A percentile compares a stretch with the other conserved stretches of the same genome.
phyloP scores from a whole-genome alignment of 208 protist species.

The Naegleria fowleri region DNA sequence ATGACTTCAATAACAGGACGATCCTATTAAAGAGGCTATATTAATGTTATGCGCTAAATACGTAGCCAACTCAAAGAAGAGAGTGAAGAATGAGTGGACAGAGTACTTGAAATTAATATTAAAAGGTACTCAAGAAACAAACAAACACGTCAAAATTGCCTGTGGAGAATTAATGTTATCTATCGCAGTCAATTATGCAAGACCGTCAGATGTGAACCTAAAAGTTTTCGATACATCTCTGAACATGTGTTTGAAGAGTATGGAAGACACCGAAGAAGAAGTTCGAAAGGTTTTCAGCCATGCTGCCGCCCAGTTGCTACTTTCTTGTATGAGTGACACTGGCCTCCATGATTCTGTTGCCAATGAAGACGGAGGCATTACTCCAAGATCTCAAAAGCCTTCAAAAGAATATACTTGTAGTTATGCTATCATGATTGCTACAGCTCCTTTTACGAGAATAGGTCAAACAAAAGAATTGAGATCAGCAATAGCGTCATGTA shows the following conservation, averaged over 20 bases:
- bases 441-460: background rate
- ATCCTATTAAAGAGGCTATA: background rate
- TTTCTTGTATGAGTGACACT: background rate
- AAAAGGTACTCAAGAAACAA: background rate
- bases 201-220: background rate
- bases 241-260: background rate
- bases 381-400: too few species aligned
- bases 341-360: background rate
- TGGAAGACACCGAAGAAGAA: background rate
- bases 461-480: background rate
- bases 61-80: background rate
- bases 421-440: slow-evolving; percentile 1
- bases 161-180: background rate
- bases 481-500: background rate
- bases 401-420: background rate
- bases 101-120: background rate
- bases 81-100: background rate
- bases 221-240: slow-evolving; percentile 4
- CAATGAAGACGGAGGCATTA: background rate
- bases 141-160: background rate
- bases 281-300: background rate
- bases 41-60: background rate
- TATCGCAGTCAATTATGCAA: background rate
- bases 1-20: background rate
- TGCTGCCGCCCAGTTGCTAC: background rate